Conservation (phyloP, 2,329 filamentous ascomycete species). For the Eurotiales sp. region DNA sequence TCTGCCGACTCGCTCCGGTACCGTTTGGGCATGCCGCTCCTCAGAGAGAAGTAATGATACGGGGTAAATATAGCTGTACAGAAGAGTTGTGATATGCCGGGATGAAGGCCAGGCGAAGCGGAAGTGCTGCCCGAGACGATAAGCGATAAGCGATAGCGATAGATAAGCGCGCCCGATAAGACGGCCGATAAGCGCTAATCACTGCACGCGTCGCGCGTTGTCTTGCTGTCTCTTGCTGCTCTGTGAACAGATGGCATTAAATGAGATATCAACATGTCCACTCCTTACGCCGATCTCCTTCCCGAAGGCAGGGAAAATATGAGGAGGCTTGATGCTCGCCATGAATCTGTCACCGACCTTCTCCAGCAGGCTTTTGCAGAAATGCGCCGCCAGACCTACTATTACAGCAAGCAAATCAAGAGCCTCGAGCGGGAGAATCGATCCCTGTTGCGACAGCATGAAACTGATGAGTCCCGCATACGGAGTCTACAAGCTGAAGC, state of each 20-base stretch:
- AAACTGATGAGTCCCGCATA: neutral
- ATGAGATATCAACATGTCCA: too few relatives aligned
- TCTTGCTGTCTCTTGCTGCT: neutral
- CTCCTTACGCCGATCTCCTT: too few relatives aligned
- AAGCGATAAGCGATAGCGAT: constrained; percentile 7
- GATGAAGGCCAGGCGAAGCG: too few relatives aligned
- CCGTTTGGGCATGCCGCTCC: constrained; percentile 32
- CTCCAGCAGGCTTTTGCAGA: constrained; percentile 27
- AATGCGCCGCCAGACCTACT: neutral
- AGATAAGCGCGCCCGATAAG: constrained; percentile 3
- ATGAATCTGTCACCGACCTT: constrained; percentile 24
- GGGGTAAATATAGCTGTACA: too few relatives aligned
- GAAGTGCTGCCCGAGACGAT: neutral
- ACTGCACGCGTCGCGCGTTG: constrained; percentile 10
- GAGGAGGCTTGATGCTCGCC: too few relatives aligned
- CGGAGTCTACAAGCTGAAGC: constrained; percentile 1
- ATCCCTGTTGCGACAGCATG: neutral
- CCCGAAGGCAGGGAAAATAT: too few relatives aligned
- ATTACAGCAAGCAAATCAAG: neutral
- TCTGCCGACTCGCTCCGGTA: constrained; percentile 17
- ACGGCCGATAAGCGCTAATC: constrained; percentile 7
- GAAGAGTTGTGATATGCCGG: neutral
- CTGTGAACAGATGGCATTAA: constrained; percentile 28
- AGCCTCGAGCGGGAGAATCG: neutral
- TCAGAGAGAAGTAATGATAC: too few relatives aligned